These are phyloP conservation scores for Lactarius evosmus DNA, from an alignment of 768 basidiomycete species.

Conservation along the genomic window DNA sequence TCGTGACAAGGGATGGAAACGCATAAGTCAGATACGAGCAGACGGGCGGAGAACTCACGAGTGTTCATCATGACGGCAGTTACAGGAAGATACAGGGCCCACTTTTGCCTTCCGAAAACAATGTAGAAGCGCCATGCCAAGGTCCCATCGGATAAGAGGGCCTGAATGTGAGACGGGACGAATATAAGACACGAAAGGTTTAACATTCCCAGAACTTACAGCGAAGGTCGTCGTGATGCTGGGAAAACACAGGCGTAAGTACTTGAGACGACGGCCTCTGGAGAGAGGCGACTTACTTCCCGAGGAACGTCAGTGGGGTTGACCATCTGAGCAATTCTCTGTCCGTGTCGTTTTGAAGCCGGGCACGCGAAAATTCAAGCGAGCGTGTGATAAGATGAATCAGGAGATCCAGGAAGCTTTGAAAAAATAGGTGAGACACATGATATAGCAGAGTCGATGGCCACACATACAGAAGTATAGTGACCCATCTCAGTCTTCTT, in stretches of 20 bases:
- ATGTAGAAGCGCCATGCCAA: conserved; percentile 32
- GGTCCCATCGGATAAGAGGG: conserved; percentile 29
- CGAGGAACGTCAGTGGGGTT: conserved; percentile 22
- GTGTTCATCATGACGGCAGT: conserved; percentile 26
- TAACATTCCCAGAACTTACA: not conserved
- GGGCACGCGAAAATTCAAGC: conserved; percentile 27
- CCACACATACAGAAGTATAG: conserved; percentile 26
- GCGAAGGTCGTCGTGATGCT: conserved; percentile 17
- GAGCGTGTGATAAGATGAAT: conserved; percentile 29
- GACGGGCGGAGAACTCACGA: conserved; percentile 15
- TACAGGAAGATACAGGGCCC: conserved; percentile 29
- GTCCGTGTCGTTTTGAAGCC: conserved; percentile 19
- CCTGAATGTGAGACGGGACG: conserved; percentile 19
- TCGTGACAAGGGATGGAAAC: not conserved
- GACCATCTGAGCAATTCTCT: conserved; percentile 27
- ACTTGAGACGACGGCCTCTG: not conserved
- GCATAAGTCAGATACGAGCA: not conserved
- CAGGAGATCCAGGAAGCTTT: conserved; percentile 29
- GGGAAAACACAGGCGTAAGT: not conserved
- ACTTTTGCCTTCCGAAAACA: conserved; percentile 26
- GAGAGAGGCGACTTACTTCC: conserved; percentile 16
- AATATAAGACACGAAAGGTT: not conserved
- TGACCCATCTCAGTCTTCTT: conserved; percentile 26
- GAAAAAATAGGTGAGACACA: conserved; percentile 29
- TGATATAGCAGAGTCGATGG: not conserved